phyloP scores from a whole-genome alignment of 108 stramenopile species.

The Pseudonitzschia multiseries region DNA sequence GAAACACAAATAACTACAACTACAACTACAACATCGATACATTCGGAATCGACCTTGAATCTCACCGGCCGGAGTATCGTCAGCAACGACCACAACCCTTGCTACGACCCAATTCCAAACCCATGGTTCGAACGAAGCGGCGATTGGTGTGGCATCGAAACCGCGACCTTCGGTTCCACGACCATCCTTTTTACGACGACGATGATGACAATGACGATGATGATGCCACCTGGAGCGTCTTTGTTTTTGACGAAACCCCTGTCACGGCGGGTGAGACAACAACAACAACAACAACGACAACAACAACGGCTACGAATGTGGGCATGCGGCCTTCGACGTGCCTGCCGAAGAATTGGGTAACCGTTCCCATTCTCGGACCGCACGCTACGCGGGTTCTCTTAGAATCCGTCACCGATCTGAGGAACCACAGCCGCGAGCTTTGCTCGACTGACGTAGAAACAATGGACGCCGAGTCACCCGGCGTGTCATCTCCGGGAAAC shows the following conservation, averaged over 20 bases:
- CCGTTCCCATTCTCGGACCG: constrained; percentile 45
- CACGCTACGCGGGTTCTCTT: constrained; percentile 43
- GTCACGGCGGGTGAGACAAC: constrained; percentile 10
- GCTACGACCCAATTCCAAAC: too few species aligned
- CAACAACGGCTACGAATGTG: background rate
- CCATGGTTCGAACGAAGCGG: background rate
- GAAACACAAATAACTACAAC: too few species aligned
- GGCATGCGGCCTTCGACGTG: constrained; percentile 37
- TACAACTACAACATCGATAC: too few species aligned
- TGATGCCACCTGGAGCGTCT: constrained; percentile 37
- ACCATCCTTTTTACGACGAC: constrained; percentile 51
- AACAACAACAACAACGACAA: background rate
- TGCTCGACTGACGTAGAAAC: background rate
- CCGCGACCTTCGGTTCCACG: constrained; percentile 57
- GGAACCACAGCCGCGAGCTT: constrained; percentile 1
- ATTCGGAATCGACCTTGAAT: too few species aligned
- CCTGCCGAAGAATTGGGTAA: constrained; percentile 16
- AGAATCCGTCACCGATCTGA: constrained; percentile 49
- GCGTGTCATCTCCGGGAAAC: background rate
- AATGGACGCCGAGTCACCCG: background rate
- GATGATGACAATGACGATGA: constrained; percentile 9
- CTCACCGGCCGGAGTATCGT: too few species aligned
- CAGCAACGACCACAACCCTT: too few species aligned
- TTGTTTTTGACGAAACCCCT: constrained; percentile 51
- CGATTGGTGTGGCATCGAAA: constrained; percentile 67